These are phyloP conservation scores for Asterophora lycoperdoides DNA, from an alignment of 768 basidiomycete species.

Conservation along the genomic window DNA sequence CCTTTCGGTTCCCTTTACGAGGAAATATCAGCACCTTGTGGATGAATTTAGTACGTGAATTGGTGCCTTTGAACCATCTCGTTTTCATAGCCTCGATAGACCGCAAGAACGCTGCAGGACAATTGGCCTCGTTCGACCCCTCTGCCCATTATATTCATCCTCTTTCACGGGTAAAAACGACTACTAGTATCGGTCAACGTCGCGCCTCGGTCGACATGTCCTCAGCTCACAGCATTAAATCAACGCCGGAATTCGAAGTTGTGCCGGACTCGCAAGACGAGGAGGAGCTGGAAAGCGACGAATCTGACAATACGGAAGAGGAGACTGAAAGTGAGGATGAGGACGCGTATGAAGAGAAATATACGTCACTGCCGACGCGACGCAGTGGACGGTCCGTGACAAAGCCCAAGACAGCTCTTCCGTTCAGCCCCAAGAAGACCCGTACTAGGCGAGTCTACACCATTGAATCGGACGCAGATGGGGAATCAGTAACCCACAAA, in stretches of 20 bases:
- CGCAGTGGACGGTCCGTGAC: conserved; percentile 19
- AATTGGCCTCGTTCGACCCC: conserved; percentile 56
- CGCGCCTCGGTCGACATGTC: conserved; percentile 21
- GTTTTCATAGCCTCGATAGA: conserved; percentile 31
- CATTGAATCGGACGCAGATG: conserved; percentile 36
- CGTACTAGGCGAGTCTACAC: conserved; percentile 33
- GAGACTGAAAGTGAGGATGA: conserved; percentile 27
- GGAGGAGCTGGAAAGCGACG: conserved; percentile 20
- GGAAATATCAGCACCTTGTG: conserved; percentile 41
- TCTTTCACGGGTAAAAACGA: conserved; percentile 46
- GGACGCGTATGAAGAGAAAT: conserved; percentile 19
- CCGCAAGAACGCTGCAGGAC: conserved; percentile 38
- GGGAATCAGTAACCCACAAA: conserved; percentile 24
- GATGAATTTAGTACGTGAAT: conserved; percentile 49
- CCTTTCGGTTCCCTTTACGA: conserved; percentile 33
- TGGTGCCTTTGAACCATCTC: conserved; percentile 4
- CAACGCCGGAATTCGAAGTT: conserved; percentile 23
- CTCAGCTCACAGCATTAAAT: conserved; percentile 22
- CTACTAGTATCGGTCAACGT: conserved; percentile 28
- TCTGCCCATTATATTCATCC: conserved; percentile 55
- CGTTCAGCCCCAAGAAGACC: conserved; percentile 67
- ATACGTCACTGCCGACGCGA: conserved; percentile 16
- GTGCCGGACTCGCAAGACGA: conserved; percentile 33
- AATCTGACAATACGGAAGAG: conserved; percentile 15
- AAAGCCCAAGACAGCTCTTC: conserved; percentile 34